Base-by-base conservation (phyloP, 2,329 filamentous ascomycete genomes). In the Aspergillus brunneoviolaceus region DNA sequence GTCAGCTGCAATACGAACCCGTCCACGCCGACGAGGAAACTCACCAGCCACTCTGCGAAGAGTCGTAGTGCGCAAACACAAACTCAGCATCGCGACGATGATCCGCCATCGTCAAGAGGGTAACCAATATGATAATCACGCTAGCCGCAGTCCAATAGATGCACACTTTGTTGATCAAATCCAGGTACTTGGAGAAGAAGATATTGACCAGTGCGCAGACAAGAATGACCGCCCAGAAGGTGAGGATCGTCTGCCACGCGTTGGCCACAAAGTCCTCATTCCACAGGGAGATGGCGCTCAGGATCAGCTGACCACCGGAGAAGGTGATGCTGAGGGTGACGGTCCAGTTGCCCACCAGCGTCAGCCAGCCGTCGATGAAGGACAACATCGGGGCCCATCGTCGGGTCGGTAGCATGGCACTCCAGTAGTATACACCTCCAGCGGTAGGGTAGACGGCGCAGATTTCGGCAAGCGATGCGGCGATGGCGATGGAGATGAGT, bases 291-390 rank as follows among this genome's bases (percentile, higher is more conserved):
- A 90, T 89, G 1, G 87, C 87, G 53, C 82, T 85, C 21, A 90
- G 79, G 59, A 89, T 86, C 25, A 89, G 83, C 65, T 92, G 85
- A 0, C 87, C 89, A 3, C 90, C 91, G 6, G 83, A 85, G 69
- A 91, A 91, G 70, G 89, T 90, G 75, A 91, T 90, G 45, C 81
- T 84, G 19, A 86, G 74, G 0, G 84, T 85, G 29, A 86, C 82
- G 0, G 88, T 90, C 88, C 88, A 91, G 72, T 91, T 91, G 0
- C 89, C 89, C 2, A 91, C 87, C 0, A 91, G 79, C 0, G 87
- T 89, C 57, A 89, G 72, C 88, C 89, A 91, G 14, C 88, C 88
- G 5, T 87, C 88, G 29, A 89, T 84, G 80, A 87, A 91, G 10
- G 82, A 86, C 51, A 88, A 85, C 56, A 90, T 81, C 2, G 87